Base-by-base conservation (phyloP, 164 flowering plant genomes). In the Magnolia kwangsiensis region DNA sequence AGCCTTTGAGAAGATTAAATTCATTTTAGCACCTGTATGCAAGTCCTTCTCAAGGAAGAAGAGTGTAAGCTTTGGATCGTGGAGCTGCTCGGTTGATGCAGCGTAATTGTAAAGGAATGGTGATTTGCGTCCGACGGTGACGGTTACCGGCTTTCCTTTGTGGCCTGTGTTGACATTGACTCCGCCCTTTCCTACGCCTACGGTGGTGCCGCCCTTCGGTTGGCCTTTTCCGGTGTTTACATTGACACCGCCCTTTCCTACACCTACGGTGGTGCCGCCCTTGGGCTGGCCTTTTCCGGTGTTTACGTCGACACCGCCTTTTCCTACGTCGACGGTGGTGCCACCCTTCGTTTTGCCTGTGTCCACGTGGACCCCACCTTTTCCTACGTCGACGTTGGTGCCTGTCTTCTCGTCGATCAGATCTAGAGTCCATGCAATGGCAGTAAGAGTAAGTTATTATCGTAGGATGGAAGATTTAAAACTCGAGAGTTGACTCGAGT, bases 31-130 rank as follows among this genome's bases (percentile, higher is more conserved):
- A 6, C 71, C 78, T 0, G 66, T 8, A 7, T 72, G 69, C 65
- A 77, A 24, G 21, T 83, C 82, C 64, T 83, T 74, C 81, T 76
- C 82, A n/a, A 69, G 69, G 79, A 83, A 83, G 77, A 76, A 81
- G 14, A 81, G 69, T 24, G 81, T 79, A 19, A 75, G 75, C 9
- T 75, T 73, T 0, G 84, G 82, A 13, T 81, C 63, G 6, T 76
- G 76, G 74, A 81, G 79, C 21, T 81, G 79, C 50, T 81, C 81
- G 4, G 75, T 74, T 0, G 82, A 63, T 1, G 86, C 84, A 5
- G 81, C 82, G 49, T 79, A 81, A 0, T 1, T 7, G 70, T 81
- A 78, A 0, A 0, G 0, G 50, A 80, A 78, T 18, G 84, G 79
- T 18, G 16, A 64, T 11, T 66, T 14, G 8, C 66, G 67, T 0